Percentiles rank a stretch among this genome's conserved stretches.
Conservation (phyloP, 441 rosid species). For the Daphne laureola region DNA sequence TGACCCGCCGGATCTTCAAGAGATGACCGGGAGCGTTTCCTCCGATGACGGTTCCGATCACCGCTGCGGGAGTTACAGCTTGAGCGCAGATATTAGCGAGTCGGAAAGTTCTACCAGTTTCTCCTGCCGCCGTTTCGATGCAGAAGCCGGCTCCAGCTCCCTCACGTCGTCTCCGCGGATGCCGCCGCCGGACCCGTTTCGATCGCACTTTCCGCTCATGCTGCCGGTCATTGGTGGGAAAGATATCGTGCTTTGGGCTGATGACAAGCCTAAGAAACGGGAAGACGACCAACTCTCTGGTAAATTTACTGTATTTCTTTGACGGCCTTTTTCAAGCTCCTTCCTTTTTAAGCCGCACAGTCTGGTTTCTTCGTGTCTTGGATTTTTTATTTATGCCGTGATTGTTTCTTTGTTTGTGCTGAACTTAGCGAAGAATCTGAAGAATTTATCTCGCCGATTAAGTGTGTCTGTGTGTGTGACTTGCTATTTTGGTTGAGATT, state of each 20-base stretch:
- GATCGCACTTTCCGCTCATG: constrained; percentile 51
- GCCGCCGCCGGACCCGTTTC: constrained; percentile 24
- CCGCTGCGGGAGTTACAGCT: constrained; percentile 82
- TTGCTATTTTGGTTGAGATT: too few species aligned
- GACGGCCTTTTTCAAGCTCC: too few species aligned
- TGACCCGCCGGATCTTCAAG: constrained; percentile 20
- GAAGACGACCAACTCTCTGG: constrained; percentile 60
- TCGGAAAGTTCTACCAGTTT: constrained; percentile 86
- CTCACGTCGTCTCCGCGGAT: constrained; percentile 55
- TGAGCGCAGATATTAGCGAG: constrained; percentile 95
- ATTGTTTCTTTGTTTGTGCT: neutral
- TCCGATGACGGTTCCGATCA: constrained; percentile 58
- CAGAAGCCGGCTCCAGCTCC: constrained; percentile 57
- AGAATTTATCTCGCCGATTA: neutral
- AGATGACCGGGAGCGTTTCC: constrained; percentile 51
- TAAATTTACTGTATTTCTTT: constrained; percentile 6
- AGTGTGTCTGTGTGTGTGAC: too few species aligned
- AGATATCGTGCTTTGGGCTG: constrained; percentile 63
- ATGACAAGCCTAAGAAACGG: constrained; percentile 43
- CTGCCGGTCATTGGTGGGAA: constrained; percentile 76
- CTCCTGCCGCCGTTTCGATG: constrained; percentile 57
- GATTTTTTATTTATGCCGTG: too few species aligned
- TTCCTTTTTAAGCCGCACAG: too few species aligned
- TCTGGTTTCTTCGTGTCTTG: neutral
- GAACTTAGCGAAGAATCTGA: too few species aligned